Base-by-base conservation (phyloP, 2,329 filamentous ascomycete species). In the Calonectria fujianensis region DNA sequence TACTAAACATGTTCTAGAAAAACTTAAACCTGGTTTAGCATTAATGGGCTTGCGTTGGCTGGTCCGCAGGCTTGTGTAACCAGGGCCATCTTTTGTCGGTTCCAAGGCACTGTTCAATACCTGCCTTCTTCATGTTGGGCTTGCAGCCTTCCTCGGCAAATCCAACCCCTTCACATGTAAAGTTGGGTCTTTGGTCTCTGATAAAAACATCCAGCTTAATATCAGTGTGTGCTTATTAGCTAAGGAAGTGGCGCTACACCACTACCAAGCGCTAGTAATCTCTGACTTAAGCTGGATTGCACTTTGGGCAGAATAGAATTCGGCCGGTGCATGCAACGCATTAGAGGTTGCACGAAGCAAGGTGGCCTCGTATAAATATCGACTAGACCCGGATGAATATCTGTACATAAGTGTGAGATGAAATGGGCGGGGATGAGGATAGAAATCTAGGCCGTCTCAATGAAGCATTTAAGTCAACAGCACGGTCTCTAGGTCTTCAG, bases 201-300 rank as follows among this genome's bases (percentile, higher is more conserved):
- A 14, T n/a, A 57, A 57, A 37, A n/a, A 27, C 20, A 59, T 1
- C 8, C n/a, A 27, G n/a, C 24, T 14, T 4, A 35, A 35, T 35
- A 13, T 18, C 32, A 10, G 10, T 41, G 2, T 41, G 2, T 39
- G 57, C 13, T 41, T 61, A 41, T 61, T 61, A 41, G 57, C 20
- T 41, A 3, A 39, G 32, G 27, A 61, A 41, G 57, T 61, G 57
- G 57, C 57, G 57, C 35, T 59, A 29, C n/a, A 39, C 57, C 57
- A 24, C 57, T 41, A 6, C 3, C 24, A 27, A 29, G 35, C 24
- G 24, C 35, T 24, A 18, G 57, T 45, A 37, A 41, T 63, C 8
- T 63, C 57, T 63, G 57, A 63, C 57, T 63, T 41, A 11, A 63
- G 57, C 35, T 41, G 57, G 41, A 29, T 18, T 63, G 35, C 57